phyloP scores from a whole-genome alignment of 2,329 filamentous ascomycete genomes.

The Madurella fahalii region DNA sequence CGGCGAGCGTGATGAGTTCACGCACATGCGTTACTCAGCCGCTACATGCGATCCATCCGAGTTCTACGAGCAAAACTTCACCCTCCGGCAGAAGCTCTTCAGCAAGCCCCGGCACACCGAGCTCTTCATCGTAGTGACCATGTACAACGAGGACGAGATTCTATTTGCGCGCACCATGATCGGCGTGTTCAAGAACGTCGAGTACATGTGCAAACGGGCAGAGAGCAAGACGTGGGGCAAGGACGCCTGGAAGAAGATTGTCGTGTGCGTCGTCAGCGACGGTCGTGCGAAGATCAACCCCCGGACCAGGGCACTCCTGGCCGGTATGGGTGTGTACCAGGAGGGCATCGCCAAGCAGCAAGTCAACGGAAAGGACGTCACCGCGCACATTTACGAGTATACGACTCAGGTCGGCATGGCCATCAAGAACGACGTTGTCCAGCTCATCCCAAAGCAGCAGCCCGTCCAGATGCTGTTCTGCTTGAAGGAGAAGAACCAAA shows the following conservation, averaged over 20 bases:
- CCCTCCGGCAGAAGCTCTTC: constrained; percentile 84
- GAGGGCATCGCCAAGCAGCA: constrained; percentile 98
- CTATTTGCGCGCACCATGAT: constrained; percentile 93
- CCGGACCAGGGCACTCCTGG: constrained; percentile 80
- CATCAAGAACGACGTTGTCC: constrained; percentile 85
- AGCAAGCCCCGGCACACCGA: constrained; percentile 90
- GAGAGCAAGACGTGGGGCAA: constrained; percentile 98
- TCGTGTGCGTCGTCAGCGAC: constrained; percentile 95
- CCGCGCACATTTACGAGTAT: constrained; percentile 96
- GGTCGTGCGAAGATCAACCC: constrained; percentile 96
- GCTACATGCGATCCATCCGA: constrained; percentile 89
- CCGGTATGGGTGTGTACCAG: constrained; percentile 93
- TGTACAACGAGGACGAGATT: constrained; percentile 99
- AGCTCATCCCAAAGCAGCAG: constrained; percentile 77
- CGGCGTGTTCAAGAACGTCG: constrained; percentile 97
- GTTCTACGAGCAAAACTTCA: constrained; percentile 87
- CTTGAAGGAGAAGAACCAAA: constrained; percentile 98
- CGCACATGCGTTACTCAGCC: constrained; percentile 88
- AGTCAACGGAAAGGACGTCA: constrained; percentile 94
- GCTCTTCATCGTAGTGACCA: constrained; percentile 92
- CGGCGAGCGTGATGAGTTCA: constrained; percentile 86
- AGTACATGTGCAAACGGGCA: constrained; percentile 91
- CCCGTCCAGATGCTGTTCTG: constrained; percentile 98
- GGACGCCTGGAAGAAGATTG: constrained; percentile 99
- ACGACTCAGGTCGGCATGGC: constrained; percentile 81